These are phyloP conservation scores for Ziziphus jujuba DNA, from an alignment of 306 rosid species.

Conservation along the genomic window DNA sequence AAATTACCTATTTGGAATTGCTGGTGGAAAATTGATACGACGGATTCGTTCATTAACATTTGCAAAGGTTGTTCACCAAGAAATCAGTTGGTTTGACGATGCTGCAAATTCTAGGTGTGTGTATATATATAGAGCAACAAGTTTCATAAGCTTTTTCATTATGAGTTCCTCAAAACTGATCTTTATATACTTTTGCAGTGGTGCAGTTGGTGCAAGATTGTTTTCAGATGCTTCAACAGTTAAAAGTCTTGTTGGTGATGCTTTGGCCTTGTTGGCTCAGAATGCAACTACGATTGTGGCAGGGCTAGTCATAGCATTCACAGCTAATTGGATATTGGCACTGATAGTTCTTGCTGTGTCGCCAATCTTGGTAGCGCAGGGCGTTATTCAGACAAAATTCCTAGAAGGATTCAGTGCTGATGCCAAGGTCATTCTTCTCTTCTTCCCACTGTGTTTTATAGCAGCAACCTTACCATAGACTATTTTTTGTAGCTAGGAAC, in stretches of 20 bases:
- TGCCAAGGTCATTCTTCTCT: slow-evolving; percentile 55
- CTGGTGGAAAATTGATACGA: slow-evolving; percentile 74
- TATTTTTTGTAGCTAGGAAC: no score
- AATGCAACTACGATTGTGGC: slow-evolving; percentile 52
- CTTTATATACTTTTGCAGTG: slow-evolving; percentile 31
- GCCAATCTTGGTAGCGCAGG: slow-evolving; percentile 57
- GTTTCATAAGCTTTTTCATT: not conserved
- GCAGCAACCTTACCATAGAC: no score
- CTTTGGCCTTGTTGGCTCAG: slow-evolving; percentile 62
- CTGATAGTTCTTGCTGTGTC: slow-evolving; percentile 50
- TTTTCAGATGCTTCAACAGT: slow-evolving; percentile 71
- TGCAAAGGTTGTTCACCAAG: slow-evolving; percentile 67
- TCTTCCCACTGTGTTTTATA: not conserved
- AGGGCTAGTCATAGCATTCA: slow-evolving; percentile 61
- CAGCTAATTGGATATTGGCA: slow-evolving; percentile 75
- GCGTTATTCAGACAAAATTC: slow-evolving; percentile 46
- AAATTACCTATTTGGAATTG: slow-evolving; percentile 62
- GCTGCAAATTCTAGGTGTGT: slow-evolving; percentile 76
- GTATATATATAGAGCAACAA: not conserved
- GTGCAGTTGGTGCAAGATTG: slow-evolving; percentile 78
- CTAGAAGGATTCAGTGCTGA: slow-evolving; percentile 70
- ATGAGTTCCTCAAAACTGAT: not conserved
- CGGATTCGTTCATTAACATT: slow-evolving; percentile 67
- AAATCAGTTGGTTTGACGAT: slow-evolving; percentile 77
- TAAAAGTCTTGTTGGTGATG: slow-evolving; percentile 70